Evolutionary conservation across 257 asterid genomes (phyloP).

Genomic region (Leptodermis oblonga): DNA sequence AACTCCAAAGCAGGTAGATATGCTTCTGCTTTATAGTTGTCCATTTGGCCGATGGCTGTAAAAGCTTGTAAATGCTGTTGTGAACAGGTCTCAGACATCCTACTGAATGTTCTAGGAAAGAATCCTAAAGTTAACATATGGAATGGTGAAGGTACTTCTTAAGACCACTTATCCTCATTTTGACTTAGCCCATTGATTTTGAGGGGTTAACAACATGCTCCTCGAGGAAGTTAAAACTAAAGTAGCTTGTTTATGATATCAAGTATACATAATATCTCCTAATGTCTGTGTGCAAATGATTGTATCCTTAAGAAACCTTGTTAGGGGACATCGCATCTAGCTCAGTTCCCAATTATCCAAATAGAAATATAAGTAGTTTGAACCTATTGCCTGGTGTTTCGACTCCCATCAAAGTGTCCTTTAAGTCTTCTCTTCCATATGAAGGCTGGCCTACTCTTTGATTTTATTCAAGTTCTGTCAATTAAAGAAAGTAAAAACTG

Average conservation of each 20-base stretch:
- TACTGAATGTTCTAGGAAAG: conserved; percentile 43
- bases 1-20: conserved; percentile 64
- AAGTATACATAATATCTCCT: background rate
- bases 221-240: background rate
- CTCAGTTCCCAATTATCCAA: background rate
- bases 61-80: conserved; percentile 23
- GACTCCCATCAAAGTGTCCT: background rate
- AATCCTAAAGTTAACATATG: conserved; percentile 71
- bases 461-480: background rate
- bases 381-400: background rate
- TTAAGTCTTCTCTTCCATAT: background rate
- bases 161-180: conserved; percentile 8
- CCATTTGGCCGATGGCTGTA: conserved; percentile 19
- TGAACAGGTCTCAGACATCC: conserved; percentile 59
- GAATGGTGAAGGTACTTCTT: conserved; percentile 67
- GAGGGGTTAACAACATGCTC: background rate
- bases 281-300: background rate
- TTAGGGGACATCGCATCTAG: background rate
- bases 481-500: background rate
- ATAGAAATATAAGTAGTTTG: background rate
- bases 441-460: background rate
- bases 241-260: conserved; percentile 5
- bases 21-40: conserved; percentile 21
- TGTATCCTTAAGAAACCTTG: background rate
- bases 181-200: background rate